Base-by-base conservation (phyloP, 2,329 filamentous ascomycete genomes). In the Pseudogymnoascus sp. region DNA sequence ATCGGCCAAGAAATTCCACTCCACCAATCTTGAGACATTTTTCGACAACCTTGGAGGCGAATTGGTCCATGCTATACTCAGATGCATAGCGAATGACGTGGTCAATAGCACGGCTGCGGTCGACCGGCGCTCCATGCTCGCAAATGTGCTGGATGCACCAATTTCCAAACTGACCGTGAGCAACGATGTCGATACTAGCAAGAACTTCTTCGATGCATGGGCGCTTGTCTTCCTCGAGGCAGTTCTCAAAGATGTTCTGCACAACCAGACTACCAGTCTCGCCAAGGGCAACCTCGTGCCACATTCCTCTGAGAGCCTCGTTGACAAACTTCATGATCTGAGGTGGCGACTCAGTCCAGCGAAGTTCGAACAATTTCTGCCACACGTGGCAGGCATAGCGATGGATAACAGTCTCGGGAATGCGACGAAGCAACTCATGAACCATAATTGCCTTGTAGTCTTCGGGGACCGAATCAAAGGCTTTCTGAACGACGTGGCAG, bases 101-200 rank as follows among this genome's bases (percentile, higher is more conserved):
- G 68, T 99, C 93, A 70, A 97, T 88, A 48, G 95, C 94, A 68
- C 92, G 88, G 75, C 88, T 93, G 69, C 93, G 92, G 75, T 99
- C 95, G 40, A 88, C 87, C 33, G 92, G 89, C 62, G 88, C 88
- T 59, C 95, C 93, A 72, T 99, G 94, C 75, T 99, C 94, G 76
- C 94, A 99, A 69, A 99, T 92, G 76, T 99, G 94, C 77, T 99
- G 94, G 70, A 99, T 97, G 78, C 94, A 99, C 94, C 94, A 99
- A 74, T 99, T 99, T 62, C 94, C 94, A 72, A 99, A 99, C 73
- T 99, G 94, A 27, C 94, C 94, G 73, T 97, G 93, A 63, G 94
- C 90, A 71, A 99, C 92, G 65, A 96, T 89, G 76, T 99, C 92
- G 69, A 99, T 96, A 73, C 94, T 97, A 64, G 84, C 85, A 62